Base-by-base conservation (phyloP, 306 rosid genomes). In the Pyrus communis region DNA sequence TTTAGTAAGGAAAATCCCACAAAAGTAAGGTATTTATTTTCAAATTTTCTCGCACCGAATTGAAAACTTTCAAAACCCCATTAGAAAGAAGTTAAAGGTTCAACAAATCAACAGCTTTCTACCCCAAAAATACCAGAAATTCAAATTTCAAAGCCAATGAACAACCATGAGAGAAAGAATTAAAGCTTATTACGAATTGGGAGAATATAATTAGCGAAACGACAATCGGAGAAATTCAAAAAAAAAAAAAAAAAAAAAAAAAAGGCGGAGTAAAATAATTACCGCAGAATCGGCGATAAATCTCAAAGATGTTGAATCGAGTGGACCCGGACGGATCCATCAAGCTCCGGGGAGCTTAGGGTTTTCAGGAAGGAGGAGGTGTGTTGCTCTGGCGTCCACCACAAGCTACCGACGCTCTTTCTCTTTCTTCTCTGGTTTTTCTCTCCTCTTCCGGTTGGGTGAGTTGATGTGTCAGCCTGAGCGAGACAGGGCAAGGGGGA, bases 231-330 rank as follows among this genome's bases (percentile, higher is more conserved):
- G 23, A 67, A 75, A 21, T 14, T 49, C 2, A 0, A 13, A 12
- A 27, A 3, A 72, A 9, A 27, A 72, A 11, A n/a, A n/a, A n/a
- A n/a, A 2, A n/a, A n/a, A n/a, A 72, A 11, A 12, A 49, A 65
- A 63, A 19, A 23, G n/a, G 30, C 38, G 60, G 49, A 54, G 19
- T 45, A 38, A 22, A 31, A 22, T 25, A 75, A 69, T 79, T 83
- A 95, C 99, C 93, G 71, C 82, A 88, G 78, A 70, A 96, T 69
- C 87, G 88, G 55, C 88, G 91, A 78, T 92, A 96, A 85, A 88
- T 84, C 81, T 89, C 84, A 49, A 78, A 82, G 80, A 92, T 87
- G 67, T 91, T 91, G 82, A 85, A 86, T 66, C 72, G 79, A 78
- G 78, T 51, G 66, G 80, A 75, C 77, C 75, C 80, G 25, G 79